Evolutionary conservation across 139 green algal genomes (phyloP).

Genomic region (Desmodesmus armatus): DNA sequence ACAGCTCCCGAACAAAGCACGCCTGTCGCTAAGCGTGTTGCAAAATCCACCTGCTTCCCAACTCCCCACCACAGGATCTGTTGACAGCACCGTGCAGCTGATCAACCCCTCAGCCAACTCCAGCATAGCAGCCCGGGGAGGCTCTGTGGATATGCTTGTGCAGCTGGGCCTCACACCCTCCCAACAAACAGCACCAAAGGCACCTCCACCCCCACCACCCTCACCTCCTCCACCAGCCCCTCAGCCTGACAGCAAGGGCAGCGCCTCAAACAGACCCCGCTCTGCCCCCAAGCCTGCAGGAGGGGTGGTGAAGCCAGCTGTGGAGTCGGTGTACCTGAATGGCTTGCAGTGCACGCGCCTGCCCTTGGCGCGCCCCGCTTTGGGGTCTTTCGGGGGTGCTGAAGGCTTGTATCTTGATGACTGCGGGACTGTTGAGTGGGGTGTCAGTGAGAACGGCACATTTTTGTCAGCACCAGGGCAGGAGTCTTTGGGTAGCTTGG

Average conservation of each 20-base stretch:
- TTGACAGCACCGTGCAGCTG: too few species aligned
- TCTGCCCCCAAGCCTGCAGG: background rate
- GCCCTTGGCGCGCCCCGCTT: background rate
- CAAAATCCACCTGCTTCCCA: too few species aligned
- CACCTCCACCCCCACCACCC: too few species aligned
- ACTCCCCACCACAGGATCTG: too few species aligned
- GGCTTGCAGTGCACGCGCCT: conserved; percentile 50
- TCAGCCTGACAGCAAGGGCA: background rate
- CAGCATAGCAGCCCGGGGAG: conserved; percentile 6
- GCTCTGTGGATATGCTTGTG: background rate
- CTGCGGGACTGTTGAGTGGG: too few species aligned
- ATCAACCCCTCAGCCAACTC: background rate
- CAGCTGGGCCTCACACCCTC: conserved; percentile 12
- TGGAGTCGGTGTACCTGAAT: conserved; percentile 27
- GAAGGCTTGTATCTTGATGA: too few species aligned
- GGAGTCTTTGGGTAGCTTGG: too few species aligned
- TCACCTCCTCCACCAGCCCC: conserved; percentile 12
- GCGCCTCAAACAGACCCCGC: background rate
- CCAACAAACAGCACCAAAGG: background rate
- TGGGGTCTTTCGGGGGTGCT: too few species aligned
- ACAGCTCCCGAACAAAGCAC: too few species aligned
- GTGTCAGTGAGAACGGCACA: too few species aligned
- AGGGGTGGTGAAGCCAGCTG: background rate
- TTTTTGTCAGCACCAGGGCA: too few species aligned
- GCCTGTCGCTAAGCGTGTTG: too few species aligned